Percentiles rank a stretch among this genome's conserved stretches.
Conservation (phyloP, 2,329 filamentous ascomycete genomes). For the Fusarium udum region DNA sequence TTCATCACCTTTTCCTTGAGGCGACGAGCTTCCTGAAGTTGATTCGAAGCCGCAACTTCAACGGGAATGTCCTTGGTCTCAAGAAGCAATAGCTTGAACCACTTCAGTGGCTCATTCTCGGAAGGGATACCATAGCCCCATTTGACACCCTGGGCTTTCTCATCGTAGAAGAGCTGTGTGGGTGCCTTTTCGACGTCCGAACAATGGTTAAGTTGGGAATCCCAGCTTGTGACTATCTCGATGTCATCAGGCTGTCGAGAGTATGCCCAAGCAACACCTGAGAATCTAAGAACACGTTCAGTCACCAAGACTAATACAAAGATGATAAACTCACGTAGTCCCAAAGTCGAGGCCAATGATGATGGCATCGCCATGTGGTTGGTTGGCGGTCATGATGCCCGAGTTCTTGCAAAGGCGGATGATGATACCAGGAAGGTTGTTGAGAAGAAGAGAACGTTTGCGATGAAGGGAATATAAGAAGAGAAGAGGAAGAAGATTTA, state of each 20-base stretch:
- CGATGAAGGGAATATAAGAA: background rate
- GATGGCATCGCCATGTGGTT: slow-evolving; percentile 33
- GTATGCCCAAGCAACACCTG: slow-evolving; percentile 53
- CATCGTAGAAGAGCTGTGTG: slow-evolving; percentile 35
- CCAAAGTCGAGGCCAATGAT: slow-evolving; percentile 58
- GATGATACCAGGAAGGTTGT: background rate
- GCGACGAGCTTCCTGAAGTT: slow-evolving; percentile 31
- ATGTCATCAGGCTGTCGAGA: slow-evolving; percentile 40
- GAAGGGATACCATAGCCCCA: slow-evolving; percentile 49
- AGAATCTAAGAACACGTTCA: slow-evolving; percentile 43
- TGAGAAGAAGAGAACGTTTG: background rate
- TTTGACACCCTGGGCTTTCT: accelerated
- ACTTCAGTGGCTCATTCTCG: slow-evolving; percentile 43
- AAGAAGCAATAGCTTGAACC: slow-evolving; percentile 56
- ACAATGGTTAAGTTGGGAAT: slow-evolving; percentile 33
- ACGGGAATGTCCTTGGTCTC: slow-evolving; percentile 45
- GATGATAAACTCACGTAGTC: slow-evolving; percentile 50
- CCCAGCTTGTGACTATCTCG: slow-evolving; percentile 48
- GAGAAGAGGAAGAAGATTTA: background rate
- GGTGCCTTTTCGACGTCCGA: slow-evolving; percentile 48
- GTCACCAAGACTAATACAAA: accelerated
- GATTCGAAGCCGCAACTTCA: slow-evolving; percentile 31
- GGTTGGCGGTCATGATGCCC: background rate
- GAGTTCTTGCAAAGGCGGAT: too few relatives aligned
- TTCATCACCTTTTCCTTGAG: slow-evolving; percentile 12